Evolutionary conservation across 495 filamentous ascomycete species (phyloP).

Genomic region (Xylaria cubensis): DNA sequence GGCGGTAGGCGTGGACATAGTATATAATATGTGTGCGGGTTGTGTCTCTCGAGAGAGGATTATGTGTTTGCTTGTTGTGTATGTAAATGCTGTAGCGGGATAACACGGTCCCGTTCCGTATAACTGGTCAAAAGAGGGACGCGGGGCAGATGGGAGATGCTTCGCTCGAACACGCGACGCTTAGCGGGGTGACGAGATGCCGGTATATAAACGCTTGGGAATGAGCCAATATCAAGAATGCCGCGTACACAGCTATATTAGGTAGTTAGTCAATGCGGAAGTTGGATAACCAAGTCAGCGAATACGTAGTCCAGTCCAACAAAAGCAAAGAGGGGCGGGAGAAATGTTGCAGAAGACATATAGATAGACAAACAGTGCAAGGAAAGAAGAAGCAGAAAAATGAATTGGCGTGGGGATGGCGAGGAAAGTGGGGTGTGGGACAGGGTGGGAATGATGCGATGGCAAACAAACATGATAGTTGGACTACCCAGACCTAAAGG

Average conservation of each 20-base stretch:
- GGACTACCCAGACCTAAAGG: too few relatives aligned
- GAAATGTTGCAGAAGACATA: background rate
- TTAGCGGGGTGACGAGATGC: background rate
- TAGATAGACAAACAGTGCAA: background rate
- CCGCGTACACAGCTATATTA: background rate
- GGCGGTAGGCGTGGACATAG: background rate
- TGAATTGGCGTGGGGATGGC: background rate
- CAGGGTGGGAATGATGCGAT: constrained; percentile 2
- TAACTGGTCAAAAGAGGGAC: background rate
- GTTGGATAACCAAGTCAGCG: background rate
- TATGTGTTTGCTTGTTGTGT: background rate
- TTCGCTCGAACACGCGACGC: background rate
- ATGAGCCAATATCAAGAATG: background rate
- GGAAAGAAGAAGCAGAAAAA: background rate
- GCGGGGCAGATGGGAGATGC: background rate
- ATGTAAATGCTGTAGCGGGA: background rate
- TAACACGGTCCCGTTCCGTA: background rate
- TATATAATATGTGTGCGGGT: background rate
- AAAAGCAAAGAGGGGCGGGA: background rate
- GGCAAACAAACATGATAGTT: background rate
- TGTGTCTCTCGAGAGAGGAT: background rate
- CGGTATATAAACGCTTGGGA: background rate
- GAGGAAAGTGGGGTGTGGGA: background rate
- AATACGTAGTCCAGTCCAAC: background rate
- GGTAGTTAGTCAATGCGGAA: background rate